Percentiles rank a stretch among this genome's conserved stretches.
phyloP scores from a whole-genome alignment of 1,284 basidiomycete genomes.

The Melampsora abietis-canadensis region DNA sequence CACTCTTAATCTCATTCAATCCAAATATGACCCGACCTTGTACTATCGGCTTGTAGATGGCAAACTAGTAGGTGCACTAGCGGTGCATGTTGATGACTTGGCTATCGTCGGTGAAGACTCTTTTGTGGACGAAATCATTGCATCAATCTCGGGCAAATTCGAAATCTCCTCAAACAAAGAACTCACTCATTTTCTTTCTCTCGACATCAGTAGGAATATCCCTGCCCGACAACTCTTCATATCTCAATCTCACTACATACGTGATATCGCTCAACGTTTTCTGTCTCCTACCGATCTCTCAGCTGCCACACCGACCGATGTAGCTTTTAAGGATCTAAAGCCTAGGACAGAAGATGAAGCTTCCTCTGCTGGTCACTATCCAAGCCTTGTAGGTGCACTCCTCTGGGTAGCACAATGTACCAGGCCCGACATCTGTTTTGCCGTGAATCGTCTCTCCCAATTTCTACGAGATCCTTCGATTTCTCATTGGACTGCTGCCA shows the following conservation, averaged over 20 bases:
- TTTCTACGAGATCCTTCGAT: not conserved
- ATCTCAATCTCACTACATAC: slow-evolving; percentile 2
- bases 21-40: not conserved
- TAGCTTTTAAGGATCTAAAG: not conserved
- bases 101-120: too few species aligned
- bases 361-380: not conserved
- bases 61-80: not conserved
- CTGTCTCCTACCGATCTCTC: not conserved
- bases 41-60: not conserved
- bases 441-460: not conserved
- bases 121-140: not conserved
- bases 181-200: too few species aligned
- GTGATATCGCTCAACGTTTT: not conserved
- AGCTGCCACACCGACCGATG: not conserved
- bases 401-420: slow-evolving; percentile 8
- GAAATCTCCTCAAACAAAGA: too few species aligned
- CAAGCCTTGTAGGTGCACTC: slow-evolving; percentile 3
- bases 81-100: slow-evolving; percentile 7
- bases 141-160: too few species aligned
- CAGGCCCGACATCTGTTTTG: slow-evolving; percentile 5
- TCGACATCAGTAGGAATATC: too few species aligned
- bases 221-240: too few species aligned
- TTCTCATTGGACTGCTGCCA: not conserved
- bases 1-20: not conserved
- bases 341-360: not conserved